Percentiles rank a stretch among this genome's conserved stretches.
Conservation (phyloP, 495 filamentous ascomycete species). For the Platismatia glauca region DNA sequence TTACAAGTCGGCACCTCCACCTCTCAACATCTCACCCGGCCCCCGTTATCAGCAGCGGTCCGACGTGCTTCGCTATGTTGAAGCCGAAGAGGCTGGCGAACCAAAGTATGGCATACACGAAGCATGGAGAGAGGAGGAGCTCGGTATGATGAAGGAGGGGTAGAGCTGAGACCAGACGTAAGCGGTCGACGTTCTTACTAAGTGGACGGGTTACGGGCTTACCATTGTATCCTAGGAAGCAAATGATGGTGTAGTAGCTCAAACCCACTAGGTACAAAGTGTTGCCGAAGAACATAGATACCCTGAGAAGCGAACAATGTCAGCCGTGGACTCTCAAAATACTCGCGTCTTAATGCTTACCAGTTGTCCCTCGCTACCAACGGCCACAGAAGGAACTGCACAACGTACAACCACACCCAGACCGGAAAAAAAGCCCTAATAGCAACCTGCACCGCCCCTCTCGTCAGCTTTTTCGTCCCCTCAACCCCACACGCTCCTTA, state of each 20-base stretch:
- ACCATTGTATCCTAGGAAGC: slow-evolving; percentile 67
- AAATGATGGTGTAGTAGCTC: slow-evolving; percentile 62
- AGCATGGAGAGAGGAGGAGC: slow-evolving; percentile 54
- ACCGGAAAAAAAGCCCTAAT: slow-evolving; percentile 68
- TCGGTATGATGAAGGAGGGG: slow-evolving; percentile 69
- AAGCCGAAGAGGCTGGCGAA: slow-evolving; percentile 51
- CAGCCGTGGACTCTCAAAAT: neutral
- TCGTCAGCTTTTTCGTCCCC: slow-evolving; percentile 3
- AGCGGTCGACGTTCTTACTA: slow-evolving; percentile 4
- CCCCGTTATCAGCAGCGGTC: slow-evolving; percentile 34
- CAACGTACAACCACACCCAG: slow-evolving; percentile 62
- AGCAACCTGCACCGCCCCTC: slow-evolving; percentile 41
- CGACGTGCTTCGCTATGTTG: slow-evolving; percentile 44
- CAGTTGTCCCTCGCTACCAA: slow-evolving; percentile 45
- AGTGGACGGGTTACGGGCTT: slow-evolving; percentile 6
- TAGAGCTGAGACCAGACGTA: slow-evolving; percentile 37
- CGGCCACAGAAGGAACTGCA: slow-evolving; percentile 65
- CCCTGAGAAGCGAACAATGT: slow-evolving; percentile 26
- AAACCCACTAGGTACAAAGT: slow-evolving; percentile 62
- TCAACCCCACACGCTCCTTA: neutral
- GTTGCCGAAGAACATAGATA: slow-evolving; percentile 62
- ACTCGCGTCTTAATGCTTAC: slow-evolving; percentile 22
- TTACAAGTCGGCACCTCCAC: neutral
- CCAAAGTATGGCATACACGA: slow-evolving; percentile 55
- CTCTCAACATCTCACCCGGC: slow-evolving; percentile 19